Evolutionary conservation across 2,329 filamentous ascomycete genomes (phyloP), one percentile per base, ranked within the genome.

Genomic region (Fusarium sp.): DNA sequence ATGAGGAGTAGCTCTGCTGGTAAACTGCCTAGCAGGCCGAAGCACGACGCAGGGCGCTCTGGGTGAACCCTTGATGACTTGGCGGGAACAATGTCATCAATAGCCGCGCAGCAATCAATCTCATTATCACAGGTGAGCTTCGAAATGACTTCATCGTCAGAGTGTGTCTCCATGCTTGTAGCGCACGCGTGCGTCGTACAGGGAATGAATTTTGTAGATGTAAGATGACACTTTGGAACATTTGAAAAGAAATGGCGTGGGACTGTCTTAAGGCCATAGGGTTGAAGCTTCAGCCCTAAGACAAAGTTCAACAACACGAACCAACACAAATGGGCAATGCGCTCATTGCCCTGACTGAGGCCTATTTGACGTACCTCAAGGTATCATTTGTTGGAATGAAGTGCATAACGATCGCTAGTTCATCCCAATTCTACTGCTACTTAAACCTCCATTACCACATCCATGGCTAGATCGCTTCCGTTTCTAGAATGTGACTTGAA

Each of bases 1-100:
- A 31, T 31, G 5, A 48, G 1, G 45, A 48, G 45, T 10, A 48
- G 7, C 7, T 48, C 45, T 7, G 28, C 28, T 12, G 45, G 28
- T 24, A 31, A 7, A 31, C 0, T 13, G 2, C 1, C 45, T 0
- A 48, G 22, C 2, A 50, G 22, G 3, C 22, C 47, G 0, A 50
- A 33, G 30, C 11, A 33, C 2, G 47, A 14, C 6, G 4, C 30
- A 9, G 30, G 2, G 2, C 47, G 47, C 15, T 50, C 30, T 5
- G 22, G 28, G 7, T 50, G 47, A 50, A 33, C 31, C 7, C 0
- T 14, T 24, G 22, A 48, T 24, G 28, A 6, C 28, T 10, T 14
- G 18, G 7, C 22, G 15, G 30, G 20, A 4, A n/a, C 7, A 10
- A 13, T 14, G 5, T 24, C 15, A 1, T 20, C 4, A 10, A 50